A percentile compares a stretch with the other conserved stretches of the same genome.
phyloP scores from a whole-genome alignment of 257 asterid species.

The Ajuga chamaepitys region DNA sequence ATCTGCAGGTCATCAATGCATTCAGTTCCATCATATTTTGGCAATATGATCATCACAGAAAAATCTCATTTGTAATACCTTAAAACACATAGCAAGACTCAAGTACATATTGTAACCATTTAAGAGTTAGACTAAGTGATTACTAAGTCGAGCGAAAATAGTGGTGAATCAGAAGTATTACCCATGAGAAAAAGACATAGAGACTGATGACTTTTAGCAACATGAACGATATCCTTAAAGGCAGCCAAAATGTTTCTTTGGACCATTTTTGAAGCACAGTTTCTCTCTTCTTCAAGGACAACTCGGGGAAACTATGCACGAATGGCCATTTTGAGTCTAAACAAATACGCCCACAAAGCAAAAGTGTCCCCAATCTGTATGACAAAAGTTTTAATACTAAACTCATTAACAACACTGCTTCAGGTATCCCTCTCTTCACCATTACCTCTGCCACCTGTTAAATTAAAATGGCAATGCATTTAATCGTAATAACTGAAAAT shows the following conservation, averaged over 20 bases:
- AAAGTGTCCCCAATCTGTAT: constrained; percentile 65
- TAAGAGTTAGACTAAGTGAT: background rate
- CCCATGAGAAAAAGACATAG: constrained; percentile 61
- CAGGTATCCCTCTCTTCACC: constrained; percentile 38
- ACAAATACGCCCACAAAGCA: constrained; percentile 64
- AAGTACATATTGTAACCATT: background rate
- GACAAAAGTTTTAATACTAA: constrained; percentile 46
- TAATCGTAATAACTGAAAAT: background rate
- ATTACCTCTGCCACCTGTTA: constrained; percentile 68
- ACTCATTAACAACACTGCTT: constrained; percentile 40
- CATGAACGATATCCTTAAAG: constrained; percentile 46
- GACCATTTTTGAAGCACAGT: constrained; percentile 67
- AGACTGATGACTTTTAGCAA: constrained; percentile 36
- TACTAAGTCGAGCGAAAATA: background rate
- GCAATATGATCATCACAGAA: background rate
- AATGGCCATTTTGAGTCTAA: constrained; percentile 72
- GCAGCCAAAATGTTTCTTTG: constrained; percentile 35
- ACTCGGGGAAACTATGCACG: constrained; percentile 51
- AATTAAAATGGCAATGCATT: background rate
- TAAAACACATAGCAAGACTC: background rate
- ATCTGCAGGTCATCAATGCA: constrained; percentile 35
- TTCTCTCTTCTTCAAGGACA: constrained; percentile 61
- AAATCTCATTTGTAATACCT: background rate
- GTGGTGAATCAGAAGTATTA: constrained; percentile 14
- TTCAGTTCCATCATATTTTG: background rate